Conservation (phyloP, 768 basidiomycete species). For the Amylocystis lapponica region DNA sequence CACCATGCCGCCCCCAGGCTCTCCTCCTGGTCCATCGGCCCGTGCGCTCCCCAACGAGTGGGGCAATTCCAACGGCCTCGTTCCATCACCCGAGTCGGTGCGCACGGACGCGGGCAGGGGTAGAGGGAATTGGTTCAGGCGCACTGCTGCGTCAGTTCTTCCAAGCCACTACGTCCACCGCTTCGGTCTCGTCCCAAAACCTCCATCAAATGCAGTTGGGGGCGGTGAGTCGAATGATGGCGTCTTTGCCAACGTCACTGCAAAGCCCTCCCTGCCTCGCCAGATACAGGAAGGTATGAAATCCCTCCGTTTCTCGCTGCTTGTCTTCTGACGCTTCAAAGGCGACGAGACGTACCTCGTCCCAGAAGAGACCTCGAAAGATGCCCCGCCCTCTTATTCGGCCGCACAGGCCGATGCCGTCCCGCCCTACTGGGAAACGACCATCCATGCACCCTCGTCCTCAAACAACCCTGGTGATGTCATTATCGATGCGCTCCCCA, state of each 20-base stretch:
- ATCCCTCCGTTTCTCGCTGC: slow-evolving; percentile 2
- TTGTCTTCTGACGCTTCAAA: slow-evolving; percentile 22
- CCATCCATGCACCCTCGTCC: slow-evolving; percentile 83
- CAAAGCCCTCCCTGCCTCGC: slow-evolving; percentile 66
- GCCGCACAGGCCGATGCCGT: slow-evolving; percentile 92
- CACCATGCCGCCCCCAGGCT: slow-evolving; percentile 74
- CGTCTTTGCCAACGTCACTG: slow-evolving; percentile 93
- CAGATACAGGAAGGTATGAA: slow-evolving; percentile 55
- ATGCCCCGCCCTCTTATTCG: slow-evolving; percentile 89
- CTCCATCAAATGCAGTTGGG: slow-evolving; percentile 45
- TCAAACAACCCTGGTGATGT: slow-evolving; percentile 67
- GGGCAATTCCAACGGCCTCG: slow-evolving; percentile 70
- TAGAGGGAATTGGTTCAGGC: slow-evolving; percentile 46
- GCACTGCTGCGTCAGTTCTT: slow-evolving; percentile 49
- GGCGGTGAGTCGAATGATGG: slow-evolving; percentile 78
- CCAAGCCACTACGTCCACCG: slow-evolving; percentile 45
- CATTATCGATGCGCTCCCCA: slow-evolving; percentile 85
- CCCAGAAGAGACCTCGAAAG: slow-evolving; percentile 78
- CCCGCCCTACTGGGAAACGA: slow-evolving; percentile 97
- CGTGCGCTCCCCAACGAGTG: slow-evolving; percentile 61
- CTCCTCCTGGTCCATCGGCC: slow-evolving; percentile 62
- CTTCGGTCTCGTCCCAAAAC: slow-evolving; percentile 36
- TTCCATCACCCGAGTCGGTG: slow-evolving; percentile 39
- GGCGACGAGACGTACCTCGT: slow-evolving; percentile 70
- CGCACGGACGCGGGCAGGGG: slow-evolving; percentile 20